Evolutionary conservation across 331 rosid species (phyloP), one percentile per base, ranked within the genome.

Genomic region (Telfairia occidentalis): DNA sequence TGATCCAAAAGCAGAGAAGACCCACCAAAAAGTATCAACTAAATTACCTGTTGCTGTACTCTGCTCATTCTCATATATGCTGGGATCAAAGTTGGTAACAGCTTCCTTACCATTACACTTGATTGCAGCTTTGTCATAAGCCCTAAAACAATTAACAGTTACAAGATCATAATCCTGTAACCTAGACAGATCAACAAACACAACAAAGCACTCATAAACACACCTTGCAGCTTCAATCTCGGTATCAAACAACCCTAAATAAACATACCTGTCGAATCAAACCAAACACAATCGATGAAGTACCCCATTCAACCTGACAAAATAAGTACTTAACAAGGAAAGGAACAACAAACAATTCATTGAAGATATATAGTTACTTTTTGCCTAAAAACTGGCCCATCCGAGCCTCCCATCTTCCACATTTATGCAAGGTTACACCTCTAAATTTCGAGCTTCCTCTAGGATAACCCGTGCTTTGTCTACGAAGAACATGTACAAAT

Each of bases 381-480:
- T 91, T 94, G 81, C 98, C 97, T 75, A 94, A 82, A 82, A 94
- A 90, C 78, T 94, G 98, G 66, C 97, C 98, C 98, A 94, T 94
- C 32, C 98, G 76, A 37, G 97, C 97, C 42, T 94, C 98, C 98
- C 98, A 94, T 88, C 98, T 87, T 77, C 98, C 98, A 84, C 98
- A 94, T 81, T 94, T 94, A 69, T 94, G 98, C 89, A 94, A 83
- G 73, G 98, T 94, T 9, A 94, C 98, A 37, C 98, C 98, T 87
- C 98, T 87, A 79, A 87, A 94, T 57, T 94, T 94, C 9, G 98
- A 94, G 87, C 97, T 94, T 45, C 98, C 98, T 77, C 97, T 91
- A 0, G 98, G 98, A 84, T 84, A 91, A 23, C 98, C 97, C 35
- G 97, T 91, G 81, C 98, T 94, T 86, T 94, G 98, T 84, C 97